These are phyloP conservation scores for Gracilaria domingensis DNA, from an alignment of 23 red algal species.

Conservation along the genomic window DNA sequence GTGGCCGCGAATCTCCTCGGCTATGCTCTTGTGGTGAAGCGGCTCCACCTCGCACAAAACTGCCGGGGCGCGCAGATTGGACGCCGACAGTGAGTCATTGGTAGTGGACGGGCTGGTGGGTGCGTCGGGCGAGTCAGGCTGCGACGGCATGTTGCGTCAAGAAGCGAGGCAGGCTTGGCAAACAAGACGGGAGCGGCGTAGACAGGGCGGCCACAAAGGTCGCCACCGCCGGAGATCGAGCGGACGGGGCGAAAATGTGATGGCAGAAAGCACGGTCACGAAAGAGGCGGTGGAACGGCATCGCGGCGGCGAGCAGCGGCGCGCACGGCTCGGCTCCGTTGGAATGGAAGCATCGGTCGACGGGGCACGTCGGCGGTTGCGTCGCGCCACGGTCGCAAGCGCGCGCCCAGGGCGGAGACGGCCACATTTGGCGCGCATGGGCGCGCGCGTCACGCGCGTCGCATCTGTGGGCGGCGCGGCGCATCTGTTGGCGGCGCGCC, in stretches of 20 bases:
- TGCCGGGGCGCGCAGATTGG: neutral
- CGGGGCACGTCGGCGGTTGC: slow-evolving; percentile 8
- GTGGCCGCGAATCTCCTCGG: slow-evolving; percentile 67
- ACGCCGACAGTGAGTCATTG: neutral
- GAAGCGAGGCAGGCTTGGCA: neutral
- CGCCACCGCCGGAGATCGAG: neutral
- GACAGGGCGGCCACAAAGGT: too few relatives aligned
- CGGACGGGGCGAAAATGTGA: neutral
- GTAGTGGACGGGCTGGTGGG: neutral
- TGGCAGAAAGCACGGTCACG: neutral
- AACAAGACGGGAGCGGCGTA: too few relatives aligned
- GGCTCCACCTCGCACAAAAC: slow-evolving; percentile 74
- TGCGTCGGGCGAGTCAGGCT: neutral
- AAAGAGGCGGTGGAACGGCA: neutral
- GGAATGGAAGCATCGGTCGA: neutral
- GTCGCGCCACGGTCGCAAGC: neutral
- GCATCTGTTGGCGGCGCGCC: neutral
- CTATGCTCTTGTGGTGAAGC: slow-evolving; percentile 55
- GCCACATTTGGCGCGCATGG: neutral
- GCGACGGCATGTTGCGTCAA: neutral
- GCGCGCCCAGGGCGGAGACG: too few relatives aligned
- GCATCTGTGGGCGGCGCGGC: neutral
- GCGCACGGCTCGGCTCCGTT: too few relatives aligned
- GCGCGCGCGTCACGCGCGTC: neutral
- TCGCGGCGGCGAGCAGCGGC: neutral